Percentiles rank a stretch among this genome's conserved stretches.
Evolutionary conservation across 129 eudicot species (phyloP).

Genomic region (Artemisia annua): DNA sequence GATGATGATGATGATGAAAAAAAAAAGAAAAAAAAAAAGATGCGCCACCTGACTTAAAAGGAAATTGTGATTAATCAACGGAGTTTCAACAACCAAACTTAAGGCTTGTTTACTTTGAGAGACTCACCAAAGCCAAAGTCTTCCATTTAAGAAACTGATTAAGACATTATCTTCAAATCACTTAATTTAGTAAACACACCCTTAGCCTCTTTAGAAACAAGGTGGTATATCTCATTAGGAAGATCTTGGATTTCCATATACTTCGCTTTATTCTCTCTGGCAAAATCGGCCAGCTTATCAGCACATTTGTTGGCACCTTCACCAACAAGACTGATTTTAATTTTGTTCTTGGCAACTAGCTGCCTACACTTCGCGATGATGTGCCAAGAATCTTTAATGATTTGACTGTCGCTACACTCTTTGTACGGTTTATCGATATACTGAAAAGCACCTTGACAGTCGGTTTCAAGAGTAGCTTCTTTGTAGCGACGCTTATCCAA

Average conservation of each 20-base stretch:
- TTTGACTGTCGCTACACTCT: background rate
- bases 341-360: background rate
- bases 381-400: background rate
- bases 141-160: too few species aligned
- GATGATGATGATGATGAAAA: too few species aligned
- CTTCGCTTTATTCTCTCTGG: background rate
- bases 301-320: background rate
- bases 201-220: background rate
- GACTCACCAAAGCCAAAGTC: too few species aligned
- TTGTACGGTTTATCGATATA: background rate
- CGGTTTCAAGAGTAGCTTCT: conserved; percentile 11
- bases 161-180: too few species aligned
- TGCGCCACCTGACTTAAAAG: too few species aligned
- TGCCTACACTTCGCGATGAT: background rate
- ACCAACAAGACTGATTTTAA: background rate
- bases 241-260: background rate
- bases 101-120: too few species aligned
- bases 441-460: background rate
- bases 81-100: background rate
- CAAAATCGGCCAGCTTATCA: conserved; percentile 7
- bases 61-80: too few species aligned
- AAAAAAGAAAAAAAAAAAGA: too few species aligned
- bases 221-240: background rate
- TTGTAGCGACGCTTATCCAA: background rate
- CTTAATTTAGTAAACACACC: too few species aligned